phyloP scores from a whole-genome alignment of 2,329 filamentous ascomycete species.

The Diaporthe humulicola region DNA sequence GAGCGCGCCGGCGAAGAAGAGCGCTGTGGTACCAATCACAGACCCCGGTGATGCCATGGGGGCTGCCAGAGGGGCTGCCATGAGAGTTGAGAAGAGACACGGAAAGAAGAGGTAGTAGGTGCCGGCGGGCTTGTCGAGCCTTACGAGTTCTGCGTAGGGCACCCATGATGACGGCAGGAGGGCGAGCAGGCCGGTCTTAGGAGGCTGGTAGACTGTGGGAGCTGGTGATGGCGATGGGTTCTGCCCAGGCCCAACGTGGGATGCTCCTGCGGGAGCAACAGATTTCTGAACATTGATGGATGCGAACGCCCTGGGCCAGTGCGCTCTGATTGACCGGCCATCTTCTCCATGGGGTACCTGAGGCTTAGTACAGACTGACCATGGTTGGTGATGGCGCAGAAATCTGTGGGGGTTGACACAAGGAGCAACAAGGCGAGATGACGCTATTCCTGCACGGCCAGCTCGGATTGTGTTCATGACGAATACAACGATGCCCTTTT shows the following conservation, averaged over 20 bases:
- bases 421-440: not conserved
- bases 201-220: slow-evolving; percentile 69
- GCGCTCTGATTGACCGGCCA: not conserved
- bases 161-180: slow-evolving; percentile 77
- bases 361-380: not conserved
- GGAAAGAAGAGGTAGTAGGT: slow-evolving; percentile 90
- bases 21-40: slow-evolving; percentile 73
- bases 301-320: slow-evolving; percentile 15
- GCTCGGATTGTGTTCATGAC: slow-evolving; percentile 25
- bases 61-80: slow-evolving; percentile 78
- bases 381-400: not conserved
- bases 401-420: not conserved
- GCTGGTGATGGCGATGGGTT: slow-evolving; percentile 35
- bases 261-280: not conserved
- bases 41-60: slow-evolving; percentile 72
- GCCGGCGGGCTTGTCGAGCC: slow-evolving; percentile 84
- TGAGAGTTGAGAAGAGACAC: slow-evolving; percentile 85
- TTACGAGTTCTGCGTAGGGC: slow-evolving; percentile 85
- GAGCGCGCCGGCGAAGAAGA: slow-evolving; percentile 83
- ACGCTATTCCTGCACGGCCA: not conserved
- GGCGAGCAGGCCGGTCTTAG: slow-evolving; percentile 78
- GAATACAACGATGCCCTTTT: not conserved
- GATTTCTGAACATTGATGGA: slow-evolving; percentile 12
- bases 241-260: slow-evolving; percentile 33
- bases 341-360: not conserved